These are phyloP conservation scores for Leishmania major DNA, from an alignment of 208 protist genomes.

Conservation along the genomic window DNA sequence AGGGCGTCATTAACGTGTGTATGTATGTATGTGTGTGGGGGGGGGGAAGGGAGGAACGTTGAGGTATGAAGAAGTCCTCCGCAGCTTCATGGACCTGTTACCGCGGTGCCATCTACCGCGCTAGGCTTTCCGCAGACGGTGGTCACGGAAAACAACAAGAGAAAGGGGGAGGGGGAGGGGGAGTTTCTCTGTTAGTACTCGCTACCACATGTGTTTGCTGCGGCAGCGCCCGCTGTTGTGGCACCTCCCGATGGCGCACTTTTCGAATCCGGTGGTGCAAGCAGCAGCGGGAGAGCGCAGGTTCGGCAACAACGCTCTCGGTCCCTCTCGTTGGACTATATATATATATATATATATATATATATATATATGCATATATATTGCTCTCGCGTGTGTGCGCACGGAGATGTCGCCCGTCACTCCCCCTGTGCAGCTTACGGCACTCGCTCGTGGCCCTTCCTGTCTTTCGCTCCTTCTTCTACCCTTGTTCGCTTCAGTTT, in stretches of 20 bases:
- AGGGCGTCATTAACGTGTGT: background rate
- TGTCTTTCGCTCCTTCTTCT: background rate
- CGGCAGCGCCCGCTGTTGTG: background rate
- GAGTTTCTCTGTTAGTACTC: too few relatives aligned
- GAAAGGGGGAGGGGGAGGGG: too few relatives aligned
- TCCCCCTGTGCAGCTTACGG: background rate
- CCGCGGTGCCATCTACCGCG: background rate
- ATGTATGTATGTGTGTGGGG: background rate
- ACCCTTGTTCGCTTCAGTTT: background rate
- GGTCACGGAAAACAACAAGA: background rate
- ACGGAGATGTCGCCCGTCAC: background rate
- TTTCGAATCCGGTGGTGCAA: too few relatives aligned
- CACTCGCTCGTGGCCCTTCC: background rate
- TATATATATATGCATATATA: background rate
- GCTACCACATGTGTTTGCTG: background rate
- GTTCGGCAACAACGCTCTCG: too few relatives aligned
- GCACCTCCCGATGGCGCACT: background rate
- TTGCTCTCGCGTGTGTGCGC: background rate
- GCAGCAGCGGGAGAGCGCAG: too few relatives aligned
- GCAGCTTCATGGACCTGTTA: background rate
- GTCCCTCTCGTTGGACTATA: background rate
- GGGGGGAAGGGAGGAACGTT: too few relatives aligned
- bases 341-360: background rate
- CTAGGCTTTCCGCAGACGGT: too few relatives aligned
- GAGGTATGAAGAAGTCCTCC: background rate